Conservation (phyloP, 345 rosid species). For the Brassica rapa region DNA sequence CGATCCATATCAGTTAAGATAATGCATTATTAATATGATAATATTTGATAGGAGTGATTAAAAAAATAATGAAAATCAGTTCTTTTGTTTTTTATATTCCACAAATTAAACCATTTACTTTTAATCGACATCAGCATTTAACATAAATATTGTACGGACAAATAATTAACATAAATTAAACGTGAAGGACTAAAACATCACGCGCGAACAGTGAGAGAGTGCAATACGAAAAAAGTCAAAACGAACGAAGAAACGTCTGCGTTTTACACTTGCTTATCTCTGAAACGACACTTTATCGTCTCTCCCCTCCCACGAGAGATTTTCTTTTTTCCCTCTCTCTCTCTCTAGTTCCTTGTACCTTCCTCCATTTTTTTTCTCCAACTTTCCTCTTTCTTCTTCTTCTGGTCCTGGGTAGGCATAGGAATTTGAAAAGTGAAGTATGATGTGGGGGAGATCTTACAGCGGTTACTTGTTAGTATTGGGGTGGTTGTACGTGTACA, state of each 20-base stretch:
- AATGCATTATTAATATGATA: neutral
- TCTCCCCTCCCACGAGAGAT: slow-evolving; percentile 29
- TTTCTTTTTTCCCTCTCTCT: neutral
- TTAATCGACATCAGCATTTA: slow-evolving; percentile 1
- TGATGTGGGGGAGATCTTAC: slow-evolving; percentile 12
- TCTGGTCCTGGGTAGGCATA: neutral
- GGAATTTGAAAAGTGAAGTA: neutral
- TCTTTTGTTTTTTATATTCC: neutral
- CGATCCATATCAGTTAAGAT: neutral
- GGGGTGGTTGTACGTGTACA: slow-evolving; percentile 42
- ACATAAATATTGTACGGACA: slow-evolving; percentile 26
- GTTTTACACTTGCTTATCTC: slow-evolving; percentile 35
- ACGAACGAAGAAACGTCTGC: slow-evolving; percentile 37
- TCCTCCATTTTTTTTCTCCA: slow-evolving; percentile 18
- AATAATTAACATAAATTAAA: neutral
- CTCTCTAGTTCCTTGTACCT: slow-evolving; percentile 25
- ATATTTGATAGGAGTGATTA: neutral
- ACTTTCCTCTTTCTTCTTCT: slow-evolving; percentile 19
- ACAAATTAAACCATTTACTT: neutral
- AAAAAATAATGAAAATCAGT: neutral
- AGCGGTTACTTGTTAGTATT: slow-evolving; percentile 24
- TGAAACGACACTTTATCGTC: slow-evolving; percentile 40
- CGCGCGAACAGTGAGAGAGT: slow-evolving; percentile 31
- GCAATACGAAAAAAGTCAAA: slow-evolving; percentile 24
- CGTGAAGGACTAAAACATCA: neutral